Base-by-base conservation (phyloP, 768 basidiomycete species). In the Naganishia vaughanmartiniae region DNA sequence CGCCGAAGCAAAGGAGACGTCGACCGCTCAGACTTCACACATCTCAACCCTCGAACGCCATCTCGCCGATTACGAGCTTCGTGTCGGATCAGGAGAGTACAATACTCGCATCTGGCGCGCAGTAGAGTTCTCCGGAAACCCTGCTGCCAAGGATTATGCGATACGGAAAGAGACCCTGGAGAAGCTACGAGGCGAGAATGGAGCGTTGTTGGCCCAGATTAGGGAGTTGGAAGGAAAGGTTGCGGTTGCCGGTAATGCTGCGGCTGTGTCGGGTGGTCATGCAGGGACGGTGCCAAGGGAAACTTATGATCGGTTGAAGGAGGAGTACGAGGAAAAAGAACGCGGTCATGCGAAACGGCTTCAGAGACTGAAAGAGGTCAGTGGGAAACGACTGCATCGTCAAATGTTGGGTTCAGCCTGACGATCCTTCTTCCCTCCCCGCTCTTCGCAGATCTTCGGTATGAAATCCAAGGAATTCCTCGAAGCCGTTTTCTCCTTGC, bases 391-490 rank as follows among this genome's bases (percentile, higher is more conserved):
- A n/a, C 21, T 24, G 12, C 51, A 1, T 1, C 6, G 4, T n/a
- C 5, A 17, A 36, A n/a, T 66, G 21, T 24, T 7, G n/a, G 7
- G 21, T 31, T 39, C 33, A 1, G 19, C 33, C n/a, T 34, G 34
- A 24, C 9, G 17, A 15, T 24, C 28, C 33, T 2, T 42, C 42
- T 30, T 46, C 66, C 19, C 56, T 19, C 48, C 42, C 33, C 33
- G 51, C 36, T 46, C 33, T 42, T 26, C 0, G 0, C 77, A 93
- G 90, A 87, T 94, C 5, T 96, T 92, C 81, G 83, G 85, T 0
- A 87, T 88, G 39, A 97, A 96, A 80, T 88, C 89, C 11, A 87
- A 89, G 70, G 93, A 97, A 77, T 95, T 98, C 84, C 87, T 91
- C 46, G 91, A 94, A 77, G 89, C 93, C 7, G 90, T 97, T 70